Percentiles rank a stretch among this genome's conserved stretches.
phyloP scores from a whole-genome alignment of 2,329 filamentous ascomycete species.

The Alternaria metachromatica region DNA sequence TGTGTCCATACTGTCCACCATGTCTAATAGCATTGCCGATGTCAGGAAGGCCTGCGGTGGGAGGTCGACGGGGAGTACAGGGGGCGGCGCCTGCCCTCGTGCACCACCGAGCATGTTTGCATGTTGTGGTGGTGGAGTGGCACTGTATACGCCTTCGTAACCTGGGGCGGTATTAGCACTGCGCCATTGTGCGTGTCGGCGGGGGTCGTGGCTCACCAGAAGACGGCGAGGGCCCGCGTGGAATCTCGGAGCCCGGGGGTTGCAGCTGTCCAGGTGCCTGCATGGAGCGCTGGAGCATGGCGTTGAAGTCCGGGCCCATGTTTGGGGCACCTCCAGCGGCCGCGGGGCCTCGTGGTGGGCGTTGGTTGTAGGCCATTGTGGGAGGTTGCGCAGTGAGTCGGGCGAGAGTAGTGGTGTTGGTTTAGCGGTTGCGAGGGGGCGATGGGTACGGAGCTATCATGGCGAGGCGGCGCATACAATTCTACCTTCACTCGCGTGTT shows the following conservation, averaged over 20 bases:
- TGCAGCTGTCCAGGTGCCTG: constrained; percentile 38
- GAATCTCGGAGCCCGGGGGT: constrained; percentile 26
- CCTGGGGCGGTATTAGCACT: constrained; percentile 33
- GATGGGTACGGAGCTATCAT: constrained; percentile 34
- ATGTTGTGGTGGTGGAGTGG: constrained; percentile 61
- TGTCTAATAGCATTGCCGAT: constrained; percentile 89
- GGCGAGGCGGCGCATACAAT: constrained; percentile 31
- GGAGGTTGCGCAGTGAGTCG: constrained; percentile 4
- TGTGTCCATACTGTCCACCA: constrained; percentile 80
- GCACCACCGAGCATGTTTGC: constrained; percentile 40
- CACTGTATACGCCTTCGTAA: constrained; percentile 45
- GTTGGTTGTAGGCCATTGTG: constrained; percentile 38
- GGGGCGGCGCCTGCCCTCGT: constrained; percentile 28
- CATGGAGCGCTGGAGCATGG: constrained; percentile 47
- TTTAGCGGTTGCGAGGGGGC: constrained; percentile 31
- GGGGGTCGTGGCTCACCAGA: constrained; percentile 30
- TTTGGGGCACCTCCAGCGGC: constrained; percentile 39
- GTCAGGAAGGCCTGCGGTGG: constrained; percentile 99
- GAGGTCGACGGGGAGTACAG: constrained; percentile 53
- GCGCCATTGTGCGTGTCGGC: constrained; percentile 2
- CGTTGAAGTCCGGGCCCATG: constrained; percentile 43
- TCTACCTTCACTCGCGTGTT: constrained; percentile 23
- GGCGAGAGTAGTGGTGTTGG: constrained; percentile 1
- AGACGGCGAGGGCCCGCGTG: constrained; percentile 30
- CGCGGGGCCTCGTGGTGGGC: constrained; percentile 38